Base-by-base conservation (phyloP, 352 stramenopile species). In the Pythium volutum region DNA sequence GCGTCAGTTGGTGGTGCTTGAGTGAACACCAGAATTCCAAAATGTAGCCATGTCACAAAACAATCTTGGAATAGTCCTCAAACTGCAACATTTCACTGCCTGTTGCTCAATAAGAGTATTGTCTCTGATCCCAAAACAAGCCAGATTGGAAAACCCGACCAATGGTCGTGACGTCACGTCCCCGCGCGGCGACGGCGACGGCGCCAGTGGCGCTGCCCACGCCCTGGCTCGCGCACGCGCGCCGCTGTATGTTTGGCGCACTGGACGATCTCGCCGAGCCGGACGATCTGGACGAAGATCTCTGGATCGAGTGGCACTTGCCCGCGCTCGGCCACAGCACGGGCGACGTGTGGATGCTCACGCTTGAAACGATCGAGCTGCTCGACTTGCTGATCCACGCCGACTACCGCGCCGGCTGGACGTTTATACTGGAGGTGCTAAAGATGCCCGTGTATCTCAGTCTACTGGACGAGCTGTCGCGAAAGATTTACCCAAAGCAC, bases 361-460 rank as follows among this genome's bases (percentile, higher is more conserved):
- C n/a, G 22, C 33, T 58, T 11, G 51, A 58, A 14, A 29, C 51
- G 15, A 20, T 58, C 11, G 51, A 58, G 38, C 51, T 58, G 51
- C 51, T 58, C 14, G 51, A 58, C 22, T 34, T 58, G 15, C 18
- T 46, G 11, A 22, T 48, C n/a, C 33, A 34, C 14, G 33, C 46
- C 14, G 51, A 58, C 22, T 48, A 48, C 51, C 20, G 16, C 9
- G 31, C n/a, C 7, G 33, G 22, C 8, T 58, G 38, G 51, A 15
- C 36, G 33, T 29, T 15, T 23, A 45, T 58, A 25, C 38, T 58
- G 2, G 20, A 46, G 23, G 7, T 26, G 12, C 23, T 42, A 6
- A 5, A 25, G 9, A 25, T 48, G 7, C 16, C 51, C n/a, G 12
- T 39, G 6, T 50, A 59, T 14, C 7, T 49, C 14, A 16, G 18